Evolutionary conservation across 805 yeast genomes (phyloP), one percentile per base, ranked within the genome.

Genomic region (Pichia manshurica): DNA sequence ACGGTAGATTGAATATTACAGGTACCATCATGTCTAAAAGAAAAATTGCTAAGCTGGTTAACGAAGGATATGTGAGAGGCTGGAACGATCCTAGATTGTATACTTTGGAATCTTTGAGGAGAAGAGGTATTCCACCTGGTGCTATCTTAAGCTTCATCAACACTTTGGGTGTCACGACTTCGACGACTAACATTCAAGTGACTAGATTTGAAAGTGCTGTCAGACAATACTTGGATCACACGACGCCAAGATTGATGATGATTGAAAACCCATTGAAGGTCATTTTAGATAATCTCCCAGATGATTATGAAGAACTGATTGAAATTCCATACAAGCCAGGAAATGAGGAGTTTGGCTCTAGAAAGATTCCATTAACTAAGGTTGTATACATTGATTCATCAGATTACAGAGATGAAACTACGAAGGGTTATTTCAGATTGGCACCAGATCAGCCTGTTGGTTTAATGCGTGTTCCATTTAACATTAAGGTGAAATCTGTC

Each of bases 91-190:
- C 99, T 59, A 79, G 99, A 62, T 75, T 93, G 64, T 93, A 82
- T 68, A 93, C 99, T 5, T 77, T 93, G 58, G 99, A 89, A 58
- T 96, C 93, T 44, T 81, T 93, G 52, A 84, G 88, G 64, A 85
- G 99, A 66, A 87, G 99, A 64, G 99, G 99, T 72, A 83, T 93
- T 8, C 99, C 99, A 56, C 99, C 99, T 12, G 97, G 98, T 39
- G 97, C 98, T 25, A 87, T 93, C 64, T 75, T 93, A 63, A 78
- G 89, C 29, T 93, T 93, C 65, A 86, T 93, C 61, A 87, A 90
- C 65, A 91, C 96, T 40, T 77, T 93, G 57, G 99, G 99, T 61
- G 99, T 93, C 48, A 93, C 99, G 37, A 93, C 98, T 1, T 76
- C 91, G 40, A 85, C 90, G 39, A 83, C 96, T 37, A 88, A 87